Percentiles rank a stretch among this genome's conserved stretches.
Conservation (phyloP, 108 stramenopile species). For the Thalassiosira profunda region DNA sequence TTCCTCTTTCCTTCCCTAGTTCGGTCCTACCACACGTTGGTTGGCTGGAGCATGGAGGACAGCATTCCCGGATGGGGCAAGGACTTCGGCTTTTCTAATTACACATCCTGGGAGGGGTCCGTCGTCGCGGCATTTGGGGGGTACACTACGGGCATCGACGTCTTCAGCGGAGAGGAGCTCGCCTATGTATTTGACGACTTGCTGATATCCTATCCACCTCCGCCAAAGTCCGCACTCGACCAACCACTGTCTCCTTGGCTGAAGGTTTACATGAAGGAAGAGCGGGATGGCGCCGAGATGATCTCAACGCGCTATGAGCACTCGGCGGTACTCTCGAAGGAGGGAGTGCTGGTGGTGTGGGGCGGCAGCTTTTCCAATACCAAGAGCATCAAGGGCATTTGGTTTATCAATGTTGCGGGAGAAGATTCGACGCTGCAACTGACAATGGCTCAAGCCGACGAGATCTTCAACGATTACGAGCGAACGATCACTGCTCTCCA, state of each 20-base stretch:
- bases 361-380: slow-evolving; percentile 53
- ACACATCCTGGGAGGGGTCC: slow-evolving; percentile 39
- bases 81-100: slow-evolving; percentile 17
- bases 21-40: slow-evolving; percentile 50
- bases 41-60: slow-evolving; percentile 41
- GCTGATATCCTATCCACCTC: slow-evolving; percentile 41
- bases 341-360: slow-evolving; percentile 47
- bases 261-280: slow-evolving; percentile 11
- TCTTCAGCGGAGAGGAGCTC: slow-evolving; percentile 41
- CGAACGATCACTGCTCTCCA: slow-evolving; percentile 46
- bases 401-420: slow-evolving; percentile 54
- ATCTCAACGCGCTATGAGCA: slow-evolving; percentile 48
- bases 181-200: slow-evolving; percentile 57
- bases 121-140: slow-evolving; percentile 52
- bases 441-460: slow-evolving; percentile 27
- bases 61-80: slow-evolving; percentile 12
- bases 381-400: slow-evolving; percentile 40
- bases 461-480: slow-evolving; percentile 42
- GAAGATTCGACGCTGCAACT: slow-evolving; percentile 30
- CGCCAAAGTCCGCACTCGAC: neutral
- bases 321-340: slow-evolving; percentile 32
- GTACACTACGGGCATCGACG: slow-evolving; percentile 42
- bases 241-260: slow-evolving; percentile 16
- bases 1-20: slow-evolving; percentile 37
- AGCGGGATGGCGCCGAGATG: neutral